Percentiles rank a stretch among this genome's conserved stretches.
Evolutionary conservation across 768 basidiomycete genomes (phyloP).

Genomic region (Suillus subaureus): DNA sequence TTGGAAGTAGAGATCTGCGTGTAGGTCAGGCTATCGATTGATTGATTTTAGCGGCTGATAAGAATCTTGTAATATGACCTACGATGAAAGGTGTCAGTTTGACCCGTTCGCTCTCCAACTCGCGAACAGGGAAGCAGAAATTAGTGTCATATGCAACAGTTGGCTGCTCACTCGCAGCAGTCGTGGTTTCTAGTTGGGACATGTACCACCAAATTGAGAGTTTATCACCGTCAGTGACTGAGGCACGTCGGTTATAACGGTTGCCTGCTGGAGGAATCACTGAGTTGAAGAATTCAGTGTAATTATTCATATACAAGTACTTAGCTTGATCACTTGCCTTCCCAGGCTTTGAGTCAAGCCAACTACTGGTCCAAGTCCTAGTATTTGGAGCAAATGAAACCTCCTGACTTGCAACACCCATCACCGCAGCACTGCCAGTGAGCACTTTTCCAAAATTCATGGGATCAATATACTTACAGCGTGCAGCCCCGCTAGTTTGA

Average conservation of each 20-base stretch:
- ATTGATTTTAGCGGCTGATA: neutral
- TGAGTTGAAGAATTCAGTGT: neutral
- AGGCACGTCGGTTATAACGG: neutral
- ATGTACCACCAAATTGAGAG: neutral
- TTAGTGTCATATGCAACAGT: slow-evolving; percentile 40
- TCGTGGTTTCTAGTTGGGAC: neutral
- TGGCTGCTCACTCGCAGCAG: neutral
- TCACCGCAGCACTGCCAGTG: no score
- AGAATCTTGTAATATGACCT: neutral
- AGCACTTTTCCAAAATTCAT: no score
- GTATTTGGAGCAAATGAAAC: no score
- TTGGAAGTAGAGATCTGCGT: slow-evolving; percentile 43
- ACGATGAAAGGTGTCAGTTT: slow-evolving; percentile 50
- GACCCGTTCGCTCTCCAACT: slow-evolving; percentile 50
- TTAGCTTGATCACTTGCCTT: no score
- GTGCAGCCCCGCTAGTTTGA: no score
- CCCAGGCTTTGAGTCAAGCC: no score
- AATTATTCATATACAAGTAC: no score
- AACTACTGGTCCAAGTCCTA: no score
- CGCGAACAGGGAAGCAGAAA: slow-evolving; percentile 52
- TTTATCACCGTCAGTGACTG: neutral
- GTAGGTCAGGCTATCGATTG: slow-evolving; percentile 42
- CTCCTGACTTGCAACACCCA: no score
- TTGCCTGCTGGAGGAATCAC: neutral
- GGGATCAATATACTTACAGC: no score